Evolutionary conservation across 83 land plant genomes (phyloP).

Genomic region (Picea mariana): DNA sequence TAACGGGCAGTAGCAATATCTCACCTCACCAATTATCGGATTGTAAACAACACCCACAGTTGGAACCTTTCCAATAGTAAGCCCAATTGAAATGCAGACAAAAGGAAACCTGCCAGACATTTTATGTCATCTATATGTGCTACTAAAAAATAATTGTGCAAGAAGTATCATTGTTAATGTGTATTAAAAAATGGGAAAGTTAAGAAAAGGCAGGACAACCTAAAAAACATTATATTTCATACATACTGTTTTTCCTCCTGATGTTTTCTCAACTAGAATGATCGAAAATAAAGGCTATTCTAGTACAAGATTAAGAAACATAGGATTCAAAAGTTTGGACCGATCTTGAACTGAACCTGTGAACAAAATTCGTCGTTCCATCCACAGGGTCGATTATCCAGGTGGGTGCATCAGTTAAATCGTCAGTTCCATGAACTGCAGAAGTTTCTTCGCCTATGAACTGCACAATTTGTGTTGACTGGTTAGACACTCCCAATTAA

Average conservation of each 20-base stretch:
- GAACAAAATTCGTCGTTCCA: conserved; percentile 97
- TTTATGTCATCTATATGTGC: no score
- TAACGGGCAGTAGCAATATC: background rate
- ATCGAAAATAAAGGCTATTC: no score
- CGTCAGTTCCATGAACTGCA: conserved; percentile 67
- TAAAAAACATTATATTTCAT: no score
- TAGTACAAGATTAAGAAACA: no score
- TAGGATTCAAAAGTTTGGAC: no score
- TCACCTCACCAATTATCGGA: conserved; percentile 91
- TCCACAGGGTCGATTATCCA: conserved; percentile 98
- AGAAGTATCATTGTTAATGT: no score
- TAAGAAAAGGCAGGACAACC: no score
- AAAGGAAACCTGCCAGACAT: conserved; percentile 68
- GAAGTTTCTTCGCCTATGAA: conserved; percentile 97
- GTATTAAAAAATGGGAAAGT: no score
- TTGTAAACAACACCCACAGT: conserved; percentile 93
- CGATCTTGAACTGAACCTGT: conserved; percentile 38
- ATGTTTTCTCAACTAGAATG: no score
- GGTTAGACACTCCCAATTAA: no score
- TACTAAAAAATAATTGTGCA: no score
- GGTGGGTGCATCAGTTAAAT: conserved; percentile 83
- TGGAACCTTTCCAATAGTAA: conserved; percentile 69
- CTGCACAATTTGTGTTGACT: conserved; percentile 28
- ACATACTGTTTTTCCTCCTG: no score
- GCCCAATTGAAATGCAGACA: conserved; percentile 94